Evolutionary conservation across 108 stramenopile species (phyloP), one percentile per base, ranked within the genome.

Genomic region (Skeletonema marinoi): DNA sequence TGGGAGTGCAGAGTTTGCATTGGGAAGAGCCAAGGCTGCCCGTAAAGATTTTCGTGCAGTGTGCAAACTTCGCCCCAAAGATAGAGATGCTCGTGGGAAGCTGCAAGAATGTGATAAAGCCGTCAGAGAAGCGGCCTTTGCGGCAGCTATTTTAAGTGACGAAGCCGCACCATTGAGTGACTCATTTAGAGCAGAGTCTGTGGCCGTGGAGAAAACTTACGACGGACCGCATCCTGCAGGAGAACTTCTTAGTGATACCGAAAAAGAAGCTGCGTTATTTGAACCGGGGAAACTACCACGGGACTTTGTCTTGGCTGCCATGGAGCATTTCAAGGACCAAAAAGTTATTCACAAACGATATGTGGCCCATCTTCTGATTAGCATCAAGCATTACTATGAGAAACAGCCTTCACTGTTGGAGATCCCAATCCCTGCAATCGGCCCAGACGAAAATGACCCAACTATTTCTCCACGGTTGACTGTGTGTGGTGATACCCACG

Each of bases 401-500:
- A 63, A 68, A 6, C 50, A 88, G 17, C 74, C 88, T 0, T 80
- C 88, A 10, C 80, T 99, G 50, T 82, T 90, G 71, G 88, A 93
- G 61, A 83, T 98, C 33, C 59, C 82, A 12, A 69, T 97, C 33
- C 96, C 96, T 6, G 71, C 66, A 2, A 65, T 54, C n/a, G 82
- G 88, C 16, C 88, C 92, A 1, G 70, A 76, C 41, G 86, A 71
- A 10, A 68, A 82, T 60, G 82, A 82, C 58, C 78, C 87, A 2
- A 70, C 74, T 8, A 63, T 85, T 9, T 50, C 65, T 29, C 88
- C 94, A 21, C 84, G 90, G 13, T 67, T 94, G 21, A 96, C 96
- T 13, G 93, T 99, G 6, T 98, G 97, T 73, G 95, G 99, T 13
- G 99, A 99, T 76, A 98, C 98, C 3, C 99, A 99, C 81, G 99